These are phyloP conservation scores for Ascocoryne sarcoides DNA, from an alignment of 2,329 filamentous ascomycete species.

Conservation along the genomic window DNA sequence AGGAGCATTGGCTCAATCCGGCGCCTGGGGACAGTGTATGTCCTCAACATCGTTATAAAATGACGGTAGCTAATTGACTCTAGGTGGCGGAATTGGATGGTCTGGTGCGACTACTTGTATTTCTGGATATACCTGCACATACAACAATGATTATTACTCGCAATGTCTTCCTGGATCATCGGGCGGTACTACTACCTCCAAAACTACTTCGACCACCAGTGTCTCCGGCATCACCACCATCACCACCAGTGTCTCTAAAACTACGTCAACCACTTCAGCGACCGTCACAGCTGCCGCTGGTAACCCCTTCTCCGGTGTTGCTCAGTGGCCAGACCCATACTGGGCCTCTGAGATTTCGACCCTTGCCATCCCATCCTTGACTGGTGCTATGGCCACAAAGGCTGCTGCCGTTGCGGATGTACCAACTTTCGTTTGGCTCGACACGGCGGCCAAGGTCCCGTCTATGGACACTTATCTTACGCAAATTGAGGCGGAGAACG, in stretches of 20 bases:
- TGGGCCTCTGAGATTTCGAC: slow-evolving; percentile 44
- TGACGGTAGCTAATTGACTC: not conserved
- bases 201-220: slow-evolving; percentile 8
- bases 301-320: slow-evolving; percentile 41
- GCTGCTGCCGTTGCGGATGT: slow-evolving; percentile 40
- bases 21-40: slow-evolving; percentile 25
- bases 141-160: slow-evolving; percentile 21
- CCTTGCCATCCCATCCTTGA: slow-evolving; percentile 53
- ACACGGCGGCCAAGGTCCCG: slow-evolving; percentile 40
- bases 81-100: slow-evolving; percentile 24
- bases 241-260: slow-evolving; percentile 3
- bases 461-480: slow-evolving; percentile 38
- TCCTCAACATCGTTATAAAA: not conserved
- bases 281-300: slow-evolving; percentile 35
- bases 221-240: slow-evolving; percentile 6
- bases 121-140: slow-evolving; percentile 22
- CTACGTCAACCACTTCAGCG: slow-evolving; percentile 2
- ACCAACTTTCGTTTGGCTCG: slow-evolving; percentile 44
- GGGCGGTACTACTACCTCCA: slow-evolving; percentile 1
- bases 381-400: slow-evolving; percentile 43
- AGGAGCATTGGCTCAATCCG: slow-evolving; percentile 20
- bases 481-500: slow-evolving; percentile 39
- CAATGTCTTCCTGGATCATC: slow-evolving; percentile 24
- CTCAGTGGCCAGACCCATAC: slow-evolving; percentile 43
- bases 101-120: slow-evolving; percentile 23